Conservation (phyloP, 306 rosid species). For the Begonia loranthoides region DNA sequence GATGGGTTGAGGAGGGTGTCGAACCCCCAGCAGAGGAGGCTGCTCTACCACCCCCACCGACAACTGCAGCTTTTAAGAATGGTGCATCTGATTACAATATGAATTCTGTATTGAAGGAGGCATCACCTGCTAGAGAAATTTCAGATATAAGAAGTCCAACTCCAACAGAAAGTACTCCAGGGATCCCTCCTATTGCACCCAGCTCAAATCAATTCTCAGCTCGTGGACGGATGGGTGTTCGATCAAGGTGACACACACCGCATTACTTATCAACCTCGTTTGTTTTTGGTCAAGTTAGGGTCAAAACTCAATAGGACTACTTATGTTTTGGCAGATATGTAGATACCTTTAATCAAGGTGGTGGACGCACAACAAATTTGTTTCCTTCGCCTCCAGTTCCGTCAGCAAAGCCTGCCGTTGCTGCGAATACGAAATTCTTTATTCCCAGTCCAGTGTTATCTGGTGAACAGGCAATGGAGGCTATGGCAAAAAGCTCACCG, state of each 20-base stretch:
- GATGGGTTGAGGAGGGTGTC: constrained; percentile 89
- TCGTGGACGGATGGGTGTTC: constrained; percentile 64
- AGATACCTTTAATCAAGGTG: constrained; percentile 83
- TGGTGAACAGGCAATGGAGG: constrained; percentile 37
- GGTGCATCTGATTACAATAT: constrained; percentile 56
- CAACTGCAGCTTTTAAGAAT: constrained; percentile 54
- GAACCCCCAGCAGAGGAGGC: constrained; percentile 66
- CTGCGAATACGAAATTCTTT: constrained; percentile 66
- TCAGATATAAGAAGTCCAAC: constrained; percentile 22
- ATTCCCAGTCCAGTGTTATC: constrained; percentile 49
- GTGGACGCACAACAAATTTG: constrained; percentile 48
- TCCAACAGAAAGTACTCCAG: constrained; percentile 38
- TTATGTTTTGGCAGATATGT: constrained; percentile 58
- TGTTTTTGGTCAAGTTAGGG: neutral
- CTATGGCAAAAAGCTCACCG: constrained; percentile 42
- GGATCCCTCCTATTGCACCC: constrained; percentile 76
- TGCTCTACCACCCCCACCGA: constrained; percentile 70
- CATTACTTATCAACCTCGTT: neutral
- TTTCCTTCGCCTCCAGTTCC: constrained; percentile 64
- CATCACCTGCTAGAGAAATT: constrained; percentile 24
- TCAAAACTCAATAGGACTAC: neutral
- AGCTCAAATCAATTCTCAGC: constrained; percentile 66
- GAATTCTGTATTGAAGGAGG: constrained; percentile 55
- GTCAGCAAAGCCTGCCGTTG: constrained; percentile 43
- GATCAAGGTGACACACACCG: constrained; percentile 43